Base-by-base conservation (phyloP, 345 rosid genomes). In the Populus deltoides region DNA sequence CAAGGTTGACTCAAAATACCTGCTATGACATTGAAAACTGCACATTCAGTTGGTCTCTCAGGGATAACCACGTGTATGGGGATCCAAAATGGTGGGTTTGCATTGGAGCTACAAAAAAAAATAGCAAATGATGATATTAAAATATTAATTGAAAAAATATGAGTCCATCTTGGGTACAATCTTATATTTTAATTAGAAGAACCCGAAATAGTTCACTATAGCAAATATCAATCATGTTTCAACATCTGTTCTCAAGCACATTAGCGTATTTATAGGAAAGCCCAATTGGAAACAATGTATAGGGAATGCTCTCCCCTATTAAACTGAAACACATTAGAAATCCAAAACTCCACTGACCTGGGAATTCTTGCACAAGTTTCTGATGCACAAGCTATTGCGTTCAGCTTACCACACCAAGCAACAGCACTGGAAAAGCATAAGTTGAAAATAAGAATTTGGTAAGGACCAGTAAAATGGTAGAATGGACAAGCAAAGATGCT, bases 331-430 rank as follows among this genome's bases (percentile, higher is more conserved):
- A 59, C 2, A 0, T 59, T 24, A 59, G 16, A 43, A 22, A 25
- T n/a, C 33, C 8, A 67, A 68, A 25, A 57, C 13, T 10, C 0
- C 27, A 77, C 78, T 33, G 63, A 93, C 99, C 99, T 91, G 8
- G 99, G 98, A 82, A 96, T 96, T 83, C 99, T 86, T 0, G 99
- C 99, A 81, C 99, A 96, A 72, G 99, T 96, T 78, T 96, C 99
- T 1, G 99, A 91, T 59, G 99, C 99, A 81, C 99, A 96, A 81
- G 99, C 99, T 66, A 96, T 92, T n/a, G 97, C 98, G 82, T 96
- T 96, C 86, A 96, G 85, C 88, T 91, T 96, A 45, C 99, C 99
- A 85, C 98, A 96, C 99, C 99, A 96, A 66, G 99, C 94, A 84
- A 96, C 97, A 27, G 97, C 98, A 89, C 99, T 96, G 84, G 10